phyloP scores from a whole-genome alignment of 2,329 filamentous ascomycete genomes.

The Penicillium griseofulvum region DNA sequence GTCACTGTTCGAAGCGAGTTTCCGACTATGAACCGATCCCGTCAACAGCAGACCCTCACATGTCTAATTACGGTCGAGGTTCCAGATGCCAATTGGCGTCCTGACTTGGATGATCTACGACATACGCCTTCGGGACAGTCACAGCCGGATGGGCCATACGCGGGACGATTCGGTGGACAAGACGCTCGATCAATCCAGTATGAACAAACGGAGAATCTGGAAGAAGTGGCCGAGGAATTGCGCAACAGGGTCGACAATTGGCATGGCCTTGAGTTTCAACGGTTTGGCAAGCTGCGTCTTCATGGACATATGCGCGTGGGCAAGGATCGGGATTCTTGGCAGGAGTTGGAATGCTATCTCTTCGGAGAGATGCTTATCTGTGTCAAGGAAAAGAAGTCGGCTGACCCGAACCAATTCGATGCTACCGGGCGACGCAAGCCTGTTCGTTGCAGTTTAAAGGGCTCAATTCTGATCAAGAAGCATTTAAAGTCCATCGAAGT shows the following conservation, averaged over 20 bases:
- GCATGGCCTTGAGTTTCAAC: conserved; percentile 90
- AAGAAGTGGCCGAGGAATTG: conserved; percentile 82
- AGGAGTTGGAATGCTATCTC: conserved; percentile 93
- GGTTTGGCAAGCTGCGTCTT: conserved; percentile 86
- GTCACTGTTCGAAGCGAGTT: conserved; percentile 98
- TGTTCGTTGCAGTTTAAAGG: conserved; percentile 84
- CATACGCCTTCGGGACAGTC: conserved; percentile 52
- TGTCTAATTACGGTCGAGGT: conserved; percentile 94
- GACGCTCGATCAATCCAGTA: conserved; percentile 64
- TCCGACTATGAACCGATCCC: conserved; percentile 84
- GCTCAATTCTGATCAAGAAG: conserved; percentile 97
- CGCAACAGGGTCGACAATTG: conserved; percentile 92
- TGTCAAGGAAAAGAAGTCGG: conserved; percentile 89
- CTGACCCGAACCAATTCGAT: conserved; percentile 60
- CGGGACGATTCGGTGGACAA: conserved; percentile 43
- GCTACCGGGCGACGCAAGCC: conserved; percentile 59
- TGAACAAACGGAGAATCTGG: conserved; percentile 72
- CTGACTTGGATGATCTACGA: conserved; percentile 75
- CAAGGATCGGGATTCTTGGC: conserved; percentile 95
- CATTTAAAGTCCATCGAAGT: conserved; percentile 87
- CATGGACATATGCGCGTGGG: conserved; percentile 89
- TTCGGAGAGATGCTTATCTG: conserved; percentile 99
- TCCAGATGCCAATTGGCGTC: conserved; percentile 84
- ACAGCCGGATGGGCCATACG: conserved; percentile 55
- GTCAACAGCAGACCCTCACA: conserved; percentile 91